A percentile compares a stretch with the other conserved stretches of the same genome.
Evolutionary conservation across 768 basidiomycete genomes (phyloP).

Genomic region (Suillus clintonianus): DNA sequence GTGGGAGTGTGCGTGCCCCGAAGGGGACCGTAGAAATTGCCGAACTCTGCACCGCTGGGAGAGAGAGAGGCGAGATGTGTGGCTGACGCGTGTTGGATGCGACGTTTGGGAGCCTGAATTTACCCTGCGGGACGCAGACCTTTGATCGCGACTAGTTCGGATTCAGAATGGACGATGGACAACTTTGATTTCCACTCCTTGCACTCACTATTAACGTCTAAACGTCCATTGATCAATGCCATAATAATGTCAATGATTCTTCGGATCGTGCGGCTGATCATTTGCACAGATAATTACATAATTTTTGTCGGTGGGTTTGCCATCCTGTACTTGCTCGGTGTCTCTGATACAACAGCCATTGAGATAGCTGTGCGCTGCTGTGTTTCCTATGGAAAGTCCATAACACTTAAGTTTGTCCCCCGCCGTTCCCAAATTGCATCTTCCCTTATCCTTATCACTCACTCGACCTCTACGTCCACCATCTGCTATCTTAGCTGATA

Average conservation of each 20-base stretch:
- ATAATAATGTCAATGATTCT: not conserved
- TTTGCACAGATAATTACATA: not conserved
- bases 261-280: not conserved
- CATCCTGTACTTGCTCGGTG: not conserved
- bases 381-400: not conserved
- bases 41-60: conserved; percentile 35
- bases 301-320: not conserved
- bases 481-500: not conserved
- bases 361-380: not conserved
- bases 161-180: not conserved
- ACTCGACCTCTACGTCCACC: not conserved
- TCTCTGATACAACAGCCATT: not conserved
- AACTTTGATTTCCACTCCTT: not conserved
- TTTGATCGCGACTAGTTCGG: not conserved
- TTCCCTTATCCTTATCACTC: not conserved
- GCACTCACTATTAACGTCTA: not conserved
- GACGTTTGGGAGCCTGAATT: conserved; percentile 40
- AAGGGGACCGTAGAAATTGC: conserved; percentile 23
- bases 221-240: not conserved
- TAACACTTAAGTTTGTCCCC: not conserved
- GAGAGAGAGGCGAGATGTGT: conserved; percentile 44
- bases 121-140: too few species aligned
- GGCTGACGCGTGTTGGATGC: conserved; percentile 51
- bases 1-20: conserved; percentile 34
- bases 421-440: not conserved